phyloP scores from a whole-genome alignment of 2,329 filamentous ascomycete species.

The Colletotrichum noveboracense region DNA sequence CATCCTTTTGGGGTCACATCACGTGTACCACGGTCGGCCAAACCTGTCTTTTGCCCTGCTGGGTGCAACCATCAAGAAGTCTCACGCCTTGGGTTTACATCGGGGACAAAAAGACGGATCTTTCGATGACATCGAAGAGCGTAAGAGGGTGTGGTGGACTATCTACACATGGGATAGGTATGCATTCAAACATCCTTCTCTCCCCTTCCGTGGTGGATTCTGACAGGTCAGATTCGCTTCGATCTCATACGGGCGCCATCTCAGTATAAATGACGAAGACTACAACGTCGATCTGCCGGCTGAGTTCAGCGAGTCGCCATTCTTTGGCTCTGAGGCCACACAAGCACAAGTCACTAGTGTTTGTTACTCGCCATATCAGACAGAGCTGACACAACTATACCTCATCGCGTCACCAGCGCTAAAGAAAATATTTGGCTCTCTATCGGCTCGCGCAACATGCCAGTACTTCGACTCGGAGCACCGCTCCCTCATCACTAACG shows the following conservation, averaged over 20 bases:
- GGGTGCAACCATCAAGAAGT: background rate
- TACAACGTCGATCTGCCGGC: background rate
- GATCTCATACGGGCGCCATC: background rate
- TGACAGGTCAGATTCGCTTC: background rate
- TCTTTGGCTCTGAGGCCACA: background rate
- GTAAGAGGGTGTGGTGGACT: background rate
- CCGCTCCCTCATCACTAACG: background rate
- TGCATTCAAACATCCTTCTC: background rate
- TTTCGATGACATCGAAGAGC: background rate
- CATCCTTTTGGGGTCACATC: background rate
- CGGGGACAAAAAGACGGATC: background rate
- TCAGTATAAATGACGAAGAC: background rate
- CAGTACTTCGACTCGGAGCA: background rate
- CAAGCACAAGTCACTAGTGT: background rate
- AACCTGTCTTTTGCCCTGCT: background rate
- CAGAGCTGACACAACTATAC: background rate
- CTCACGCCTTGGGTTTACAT: background rate
- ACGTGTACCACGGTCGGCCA: background rate
- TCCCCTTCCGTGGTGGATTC: background rate
- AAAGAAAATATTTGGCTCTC: background rate
- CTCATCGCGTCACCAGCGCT: background rate
- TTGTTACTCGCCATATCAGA: background rate
- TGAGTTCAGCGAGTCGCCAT: background rate
- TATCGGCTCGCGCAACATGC: background rate
- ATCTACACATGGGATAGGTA: background rate